Percentiles rank a stretch among this genome's conserved stretches.
These are phyloP conservation scores for Bassia scoparia DNA, from an alignment of 148 eudicot genomes.

Conservation along the genomic window DNA sequence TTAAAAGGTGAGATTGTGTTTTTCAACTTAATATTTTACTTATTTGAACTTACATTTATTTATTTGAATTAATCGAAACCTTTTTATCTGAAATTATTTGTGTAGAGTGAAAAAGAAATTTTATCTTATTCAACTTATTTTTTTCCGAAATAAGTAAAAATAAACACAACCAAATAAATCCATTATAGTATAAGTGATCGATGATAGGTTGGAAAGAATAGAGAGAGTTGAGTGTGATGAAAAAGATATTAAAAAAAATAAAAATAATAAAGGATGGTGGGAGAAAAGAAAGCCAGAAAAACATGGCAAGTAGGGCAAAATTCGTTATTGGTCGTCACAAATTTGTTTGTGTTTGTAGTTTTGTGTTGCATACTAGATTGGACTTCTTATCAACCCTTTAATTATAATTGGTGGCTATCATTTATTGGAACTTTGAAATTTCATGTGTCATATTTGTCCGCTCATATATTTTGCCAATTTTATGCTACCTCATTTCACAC, in stretches of 20 bases:
- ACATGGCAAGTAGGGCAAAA: slow-evolving; percentile 31
- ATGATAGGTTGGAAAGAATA: slow-evolving; percentile 13
- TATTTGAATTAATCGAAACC: too few relatives aligned
- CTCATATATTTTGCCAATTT: neutral
- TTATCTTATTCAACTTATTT: too few relatives aligned
- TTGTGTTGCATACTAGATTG: slow-evolving; percentile 16
- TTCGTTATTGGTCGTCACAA: slow-evolving; percentile 10
- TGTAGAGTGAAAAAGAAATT: too few relatives aligned
- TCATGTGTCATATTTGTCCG: slow-evolving; percentile 24
- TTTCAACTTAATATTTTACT: too few relatives aligned
- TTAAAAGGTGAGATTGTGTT: too few relatives aligned
- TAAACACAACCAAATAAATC: too few relatives aligned
- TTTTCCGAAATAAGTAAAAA: too few relatives aligned
- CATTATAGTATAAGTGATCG: neutral
- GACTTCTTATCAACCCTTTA: neutral
- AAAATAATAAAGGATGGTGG: slow-evolving; percentile 7
- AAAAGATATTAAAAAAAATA: slow-evolving; percentile 5
- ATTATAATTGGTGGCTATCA: slow-evolving; percentile 22
- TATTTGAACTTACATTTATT: too few relatives aligned
- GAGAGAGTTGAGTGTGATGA: slow-evolving; percentile 9
- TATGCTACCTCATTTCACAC: too few relatives aligned
- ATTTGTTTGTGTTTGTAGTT: slow-evolving; percentile 7
- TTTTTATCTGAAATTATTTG: too few relatives aligned
- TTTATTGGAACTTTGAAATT: slow-evolving; percentile 11
- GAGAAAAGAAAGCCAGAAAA: slow-evolving; percentile 15